phyloP scores from a whole-genome alignment of 495 filamentous ascomycete genomes.

The Podospora fimiseda region DNA sequence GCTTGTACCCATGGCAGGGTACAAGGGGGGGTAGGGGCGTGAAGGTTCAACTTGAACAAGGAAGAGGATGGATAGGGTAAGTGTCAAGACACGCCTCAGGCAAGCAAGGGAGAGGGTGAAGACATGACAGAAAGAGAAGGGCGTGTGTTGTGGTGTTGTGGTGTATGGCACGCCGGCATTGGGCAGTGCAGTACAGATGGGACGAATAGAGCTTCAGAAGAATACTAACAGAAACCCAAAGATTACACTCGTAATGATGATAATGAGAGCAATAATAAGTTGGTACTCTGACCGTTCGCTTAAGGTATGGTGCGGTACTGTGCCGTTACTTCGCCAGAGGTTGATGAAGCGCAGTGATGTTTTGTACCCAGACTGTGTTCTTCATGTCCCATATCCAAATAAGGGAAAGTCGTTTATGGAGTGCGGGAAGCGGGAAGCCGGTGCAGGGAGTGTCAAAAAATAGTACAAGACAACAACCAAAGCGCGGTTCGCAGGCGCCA shows the following conservation, averaged over 20 bases:
- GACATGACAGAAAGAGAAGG: slow-evolving; percentile 8
- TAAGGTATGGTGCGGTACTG: slow-evolving; percentile 13
- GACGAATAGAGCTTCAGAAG: neutral
- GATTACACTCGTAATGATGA: slow-evolving; percentile 4
- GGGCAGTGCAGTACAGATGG: neutral
- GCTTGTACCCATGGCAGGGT: slow-evolving; percentile 5
- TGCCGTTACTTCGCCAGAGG: slow-evolving; percentile 12
- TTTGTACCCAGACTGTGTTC: neutral
- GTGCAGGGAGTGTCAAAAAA: slow-evolving; percentile 22
- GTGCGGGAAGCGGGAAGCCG: slow-evolving; percentile 20
- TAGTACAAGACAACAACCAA: slow-evolving; percentile 6
- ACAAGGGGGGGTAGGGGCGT: slow-evolving; percentile 5
- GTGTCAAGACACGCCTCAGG: neutral
- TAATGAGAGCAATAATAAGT: neutral
- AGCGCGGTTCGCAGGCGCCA: slow-evolving; percentile 11
- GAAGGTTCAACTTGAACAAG: neutral
- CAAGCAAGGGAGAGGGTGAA: neutral
- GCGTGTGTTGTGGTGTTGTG: neutral
- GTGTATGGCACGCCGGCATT: too few species aligned
- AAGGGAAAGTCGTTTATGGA: slow-evolving; percentile 9
- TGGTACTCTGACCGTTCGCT: slow-evolving; percentile 5
- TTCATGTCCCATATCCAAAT: neutral
- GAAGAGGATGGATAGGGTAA: neutral
- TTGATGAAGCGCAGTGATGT: neutral
- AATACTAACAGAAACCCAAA: neutral